Conservation (phyloP, 1,284 basidiomycete species). For the Trichosporon faecale region DNA sequence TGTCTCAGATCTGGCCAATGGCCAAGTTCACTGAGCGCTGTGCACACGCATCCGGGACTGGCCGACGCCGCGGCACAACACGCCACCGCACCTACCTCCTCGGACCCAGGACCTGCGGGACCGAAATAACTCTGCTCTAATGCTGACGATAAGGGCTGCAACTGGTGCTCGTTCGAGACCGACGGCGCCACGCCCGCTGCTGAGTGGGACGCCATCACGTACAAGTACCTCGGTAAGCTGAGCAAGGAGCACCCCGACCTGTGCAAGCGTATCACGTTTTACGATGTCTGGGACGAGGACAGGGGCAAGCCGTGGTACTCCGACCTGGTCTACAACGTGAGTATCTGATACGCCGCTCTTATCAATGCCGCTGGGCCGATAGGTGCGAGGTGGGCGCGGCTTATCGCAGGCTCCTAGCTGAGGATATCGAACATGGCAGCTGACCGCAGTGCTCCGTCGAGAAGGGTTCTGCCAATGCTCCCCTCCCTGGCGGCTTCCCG, state of each 20-base stretch:
- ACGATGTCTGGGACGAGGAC: constrained; percentile 50
- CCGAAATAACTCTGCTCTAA: background rate
- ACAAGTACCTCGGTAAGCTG: constrained; percentile 56
- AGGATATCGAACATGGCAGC: background rate
- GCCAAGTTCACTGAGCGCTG: background rate
- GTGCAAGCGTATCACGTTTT: constrained; percentile 55
- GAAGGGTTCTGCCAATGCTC: constrained; percentile 13
- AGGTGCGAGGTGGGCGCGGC: background rate
- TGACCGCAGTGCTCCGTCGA: constrained; percentile 11
- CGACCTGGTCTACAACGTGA: constrained; percentile 58
- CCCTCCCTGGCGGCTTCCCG: constrained; percentile 27
- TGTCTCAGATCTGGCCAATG: background rate
- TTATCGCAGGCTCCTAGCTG: background rate
- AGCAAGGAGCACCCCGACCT: constrained; percentile 54
- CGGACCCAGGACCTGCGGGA: background rate
- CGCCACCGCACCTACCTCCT: background rate
- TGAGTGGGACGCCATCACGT: constrained; percentile 45
- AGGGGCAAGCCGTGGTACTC: constrained; percentile 57
- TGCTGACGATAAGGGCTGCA: constrained; percentile 58
- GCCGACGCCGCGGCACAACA: background rate
- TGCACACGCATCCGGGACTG: background rate
- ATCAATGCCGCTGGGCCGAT: background rate
- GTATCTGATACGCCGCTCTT: constrained; percentile 23
- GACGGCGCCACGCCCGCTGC: constrained; percentile 49
- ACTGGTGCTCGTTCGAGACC: constrained; percentile 62